phyloP scores from a whole-genome alignment of 2,329 filamentous ascomycete genomes.

The Trichoderma sp. region DNA sequence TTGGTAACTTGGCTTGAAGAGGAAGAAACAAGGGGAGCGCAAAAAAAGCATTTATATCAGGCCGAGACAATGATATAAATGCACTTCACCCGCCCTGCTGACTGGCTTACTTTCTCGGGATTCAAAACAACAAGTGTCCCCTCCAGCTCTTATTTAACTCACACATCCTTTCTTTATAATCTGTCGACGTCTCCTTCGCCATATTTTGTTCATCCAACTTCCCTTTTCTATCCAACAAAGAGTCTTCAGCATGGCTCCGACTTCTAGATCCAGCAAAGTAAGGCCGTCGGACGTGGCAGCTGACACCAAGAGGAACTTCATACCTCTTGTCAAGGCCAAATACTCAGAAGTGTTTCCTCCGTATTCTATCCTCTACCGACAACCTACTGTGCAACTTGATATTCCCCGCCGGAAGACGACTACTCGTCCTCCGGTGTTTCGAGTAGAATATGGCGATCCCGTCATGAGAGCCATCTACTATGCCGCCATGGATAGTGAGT shows the following conservation, averaged over 20 bases:
- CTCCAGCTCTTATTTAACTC: not conserved
- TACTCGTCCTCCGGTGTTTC: constrained; percentile 48
- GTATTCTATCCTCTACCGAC: constrained; percentile 60
- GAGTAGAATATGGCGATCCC: constrained; percentile 58
- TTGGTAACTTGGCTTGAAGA: not conserved
- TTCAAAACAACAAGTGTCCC: not conserved
- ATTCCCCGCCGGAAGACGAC: constrained; percentile 39
- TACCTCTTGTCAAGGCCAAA: constrained; percentile 62
- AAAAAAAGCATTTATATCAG: not conserved
- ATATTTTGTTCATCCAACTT: not conserved
- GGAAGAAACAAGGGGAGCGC: not conserved
- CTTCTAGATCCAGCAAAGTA: constrained; percentile 35
- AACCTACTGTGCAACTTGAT: constrained; percentile 50
- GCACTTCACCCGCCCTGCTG: constrained; percentile 8
- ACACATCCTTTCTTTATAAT: not conserved
- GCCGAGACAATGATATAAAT: constrained; percentile 17
- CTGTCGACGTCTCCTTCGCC: not conserved
- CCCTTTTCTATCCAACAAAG: not conserved
- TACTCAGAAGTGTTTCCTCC: constrained; percentile 57
- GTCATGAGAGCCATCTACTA: constrained; percentile 63
- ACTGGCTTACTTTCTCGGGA: constrained; percentile 5
- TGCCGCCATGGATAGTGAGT: constrained; percentile 43
- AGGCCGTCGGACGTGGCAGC: constrained; percentile 64
- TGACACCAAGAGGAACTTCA: constrained; percentile 70
- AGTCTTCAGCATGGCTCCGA: constrained; percentile 34